Percentiles rank a stretch among this genome's conserved stretches.
Evolutionary conservation across 2,329 filamentous ascomycete genomes (phyloP).

Genomic region (Plectosphaerella plurivora): DNA sequence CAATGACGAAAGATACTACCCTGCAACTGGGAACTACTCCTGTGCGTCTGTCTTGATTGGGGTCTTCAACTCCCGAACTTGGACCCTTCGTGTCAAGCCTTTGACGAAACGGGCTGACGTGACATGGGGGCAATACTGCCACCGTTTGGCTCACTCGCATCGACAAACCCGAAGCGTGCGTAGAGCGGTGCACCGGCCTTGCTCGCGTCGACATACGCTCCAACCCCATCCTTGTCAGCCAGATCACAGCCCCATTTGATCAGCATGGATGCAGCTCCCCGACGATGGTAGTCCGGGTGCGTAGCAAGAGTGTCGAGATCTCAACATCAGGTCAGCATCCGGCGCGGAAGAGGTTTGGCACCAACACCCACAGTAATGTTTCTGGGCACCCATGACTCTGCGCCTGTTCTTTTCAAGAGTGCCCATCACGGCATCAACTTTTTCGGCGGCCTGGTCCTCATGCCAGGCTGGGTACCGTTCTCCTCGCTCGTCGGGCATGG

Average conservation of each 20-base stretch:
- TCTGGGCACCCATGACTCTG: conserved; percentile 2
- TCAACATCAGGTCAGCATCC: not conserved
- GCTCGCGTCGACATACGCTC: conserved; percentile 18
- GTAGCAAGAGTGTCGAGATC: conserved; percentile 19
- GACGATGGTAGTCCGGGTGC: conserved; percentile 18
- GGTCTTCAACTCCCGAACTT: no score
- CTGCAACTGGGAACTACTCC: no score
- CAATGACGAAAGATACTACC: no score
- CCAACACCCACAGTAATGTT: conserved; percentile 4
- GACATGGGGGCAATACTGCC: not conserved
- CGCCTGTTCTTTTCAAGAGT: not conserved
- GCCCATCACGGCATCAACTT: conserved; percentile 3
- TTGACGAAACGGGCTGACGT: not conserved
- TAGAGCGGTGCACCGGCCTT: conserved; percentile 5
- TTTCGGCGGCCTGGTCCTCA: conserved; percentile 3
- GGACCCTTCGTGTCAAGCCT: no score
- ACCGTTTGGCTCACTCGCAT: conserved; percentile 1
- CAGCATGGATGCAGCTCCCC: conserved; percentile 18
- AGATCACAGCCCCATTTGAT: conserved; percentile 18
- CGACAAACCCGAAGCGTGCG: conserved; percentile 5
- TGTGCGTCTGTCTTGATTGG: no score
- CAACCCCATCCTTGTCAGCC: conserved; percentile 13
- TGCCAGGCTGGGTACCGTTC: conserved; percentile 6
- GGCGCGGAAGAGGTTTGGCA: not conserved
- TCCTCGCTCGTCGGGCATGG: conserved; percentile 2